Conservation (phyloP, 108 stramenopile species). For the Hondaea fermentalgiana region DNA sequence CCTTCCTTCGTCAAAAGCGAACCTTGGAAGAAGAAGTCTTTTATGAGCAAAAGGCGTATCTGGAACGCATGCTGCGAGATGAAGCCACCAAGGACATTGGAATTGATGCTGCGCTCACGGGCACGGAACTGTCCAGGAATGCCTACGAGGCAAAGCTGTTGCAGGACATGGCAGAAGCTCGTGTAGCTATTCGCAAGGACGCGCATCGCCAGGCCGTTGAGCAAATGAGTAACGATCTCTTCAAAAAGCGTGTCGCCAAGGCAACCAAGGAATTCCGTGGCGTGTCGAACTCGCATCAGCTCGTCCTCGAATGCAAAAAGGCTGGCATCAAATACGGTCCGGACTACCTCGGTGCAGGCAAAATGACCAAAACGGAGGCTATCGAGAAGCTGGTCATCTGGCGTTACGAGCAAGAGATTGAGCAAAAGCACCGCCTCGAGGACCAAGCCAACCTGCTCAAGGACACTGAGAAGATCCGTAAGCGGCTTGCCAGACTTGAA, state of each 20-base stretch:
- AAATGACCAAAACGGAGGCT: not conserved
- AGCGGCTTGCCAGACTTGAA: not conserved
- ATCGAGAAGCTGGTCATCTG: not conserved
- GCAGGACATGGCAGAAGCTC: not conserved
- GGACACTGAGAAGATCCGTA: not conserved
- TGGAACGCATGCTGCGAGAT: constrained; percentile 2
- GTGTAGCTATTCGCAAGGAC: not conserved
- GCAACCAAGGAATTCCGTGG: not conserved
- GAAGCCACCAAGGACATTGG: not conserved
- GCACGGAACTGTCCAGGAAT: not conserved
- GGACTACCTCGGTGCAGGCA: not conserved
- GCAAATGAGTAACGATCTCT: not conserved
- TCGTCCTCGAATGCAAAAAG: not conserved
- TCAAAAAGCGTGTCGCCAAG: not conserved
- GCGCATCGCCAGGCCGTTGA: not conserved
- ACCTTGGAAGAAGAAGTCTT: not conserved
- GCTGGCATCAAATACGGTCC: not conserved
- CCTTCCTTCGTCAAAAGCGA: not conserved
- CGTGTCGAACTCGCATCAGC: not conserved
- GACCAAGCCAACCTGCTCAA: not conserved
- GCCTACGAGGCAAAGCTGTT: not conserved
- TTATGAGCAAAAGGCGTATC: constrained; percentile 2
- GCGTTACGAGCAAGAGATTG: not conserved
- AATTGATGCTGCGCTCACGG: not conserved
- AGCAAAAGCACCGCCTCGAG: not conserved